These are phyloP conservation scores for Arthrobotrys conoides DNA, from an alignment of 2,329 filamentous ascomycete species.

Conservation along the genomic window DNA sequence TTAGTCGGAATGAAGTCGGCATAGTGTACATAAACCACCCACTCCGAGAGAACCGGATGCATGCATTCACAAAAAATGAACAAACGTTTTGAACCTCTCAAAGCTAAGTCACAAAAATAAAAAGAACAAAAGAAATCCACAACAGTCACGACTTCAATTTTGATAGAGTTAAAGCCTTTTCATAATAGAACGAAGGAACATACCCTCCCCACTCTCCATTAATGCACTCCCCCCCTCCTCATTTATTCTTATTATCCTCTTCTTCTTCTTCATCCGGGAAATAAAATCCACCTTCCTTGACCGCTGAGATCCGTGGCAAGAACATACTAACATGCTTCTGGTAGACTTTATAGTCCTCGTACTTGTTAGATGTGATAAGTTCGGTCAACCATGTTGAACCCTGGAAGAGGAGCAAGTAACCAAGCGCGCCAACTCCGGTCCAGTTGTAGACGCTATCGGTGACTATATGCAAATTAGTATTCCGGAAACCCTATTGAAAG, in stretches of 20 bases:
- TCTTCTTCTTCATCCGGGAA: slow-evolving; percentile 39
- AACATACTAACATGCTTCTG: slow-evolving; percentile 87
- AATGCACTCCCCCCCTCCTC: too few species aligned
- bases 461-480: too few species aligned
- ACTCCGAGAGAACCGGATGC: background rate
- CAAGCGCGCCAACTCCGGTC: slow-evolving; percentile 78
- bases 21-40: slow-evolving; percentile 23
- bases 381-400: slow-evolving; percentile 91
- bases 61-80: background rate
- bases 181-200: too few species aligned
- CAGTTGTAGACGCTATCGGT: slow-evolving; percentile 82
- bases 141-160: too few species aligned
- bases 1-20: background rate
- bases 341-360: slow-evolving; percentile 88
- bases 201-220: too few species aligned
- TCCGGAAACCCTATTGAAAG: too few species aligned
- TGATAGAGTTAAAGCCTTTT: too few species aligned
- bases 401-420: slow-evolving; percentile 86
- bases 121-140: background rate
- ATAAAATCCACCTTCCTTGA: slow-evolving; percentile 53
- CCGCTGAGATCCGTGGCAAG: slow-evolving; percentile 72
- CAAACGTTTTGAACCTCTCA: too few species aligned
- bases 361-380: slow-evolving; percentile 82
- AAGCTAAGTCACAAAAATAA: background rate
- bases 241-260: slow-evolving; percentile 30